Conservation (phyloP, 495 filamentous ascomycete species). For the Cenococcum geophilum region DNA sequence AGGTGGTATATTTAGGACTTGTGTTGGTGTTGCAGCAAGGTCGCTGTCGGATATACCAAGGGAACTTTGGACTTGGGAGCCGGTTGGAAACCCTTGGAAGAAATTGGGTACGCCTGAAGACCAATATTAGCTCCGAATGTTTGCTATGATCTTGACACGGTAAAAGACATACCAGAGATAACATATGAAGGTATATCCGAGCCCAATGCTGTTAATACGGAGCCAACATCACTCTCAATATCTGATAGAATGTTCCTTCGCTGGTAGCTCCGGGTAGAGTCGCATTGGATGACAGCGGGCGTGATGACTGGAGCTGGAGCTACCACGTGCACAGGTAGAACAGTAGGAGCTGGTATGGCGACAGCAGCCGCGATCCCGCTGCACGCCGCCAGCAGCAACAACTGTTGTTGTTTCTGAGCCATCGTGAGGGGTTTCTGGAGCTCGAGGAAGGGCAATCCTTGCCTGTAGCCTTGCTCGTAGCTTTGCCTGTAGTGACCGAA, state of each 20-base stretch:
- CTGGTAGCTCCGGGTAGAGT: slow-evolving; percentile 26
- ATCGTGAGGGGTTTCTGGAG: neutral
- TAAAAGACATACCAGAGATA: slow-evolving; percentile 13
- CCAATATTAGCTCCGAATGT: neutral
- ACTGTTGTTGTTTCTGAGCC: neutral
- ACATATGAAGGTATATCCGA: slow-evolving; percentile 26
- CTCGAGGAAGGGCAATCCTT: neutral
- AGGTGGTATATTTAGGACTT: slow-evolving; percentile 67
- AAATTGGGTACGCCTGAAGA: slow-evolving; percentile 48
- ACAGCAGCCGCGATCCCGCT: slow-evolving; percentile 10
- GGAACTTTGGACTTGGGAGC: slow-evolving; percentile 51
- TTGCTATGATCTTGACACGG: neutral
- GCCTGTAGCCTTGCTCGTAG: too few species aligned
- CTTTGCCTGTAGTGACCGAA: neutral
- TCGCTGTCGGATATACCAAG: slow-evolving; percentile 53
- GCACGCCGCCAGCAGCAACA: neutral
- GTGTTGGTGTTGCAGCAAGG: slow-evolving; percentile 56
- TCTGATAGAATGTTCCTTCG: slow-evolving; percentile 23
- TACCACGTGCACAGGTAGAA: slow-evolving; percentile 15
- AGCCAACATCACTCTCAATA: slow-evolving; percentile 21
- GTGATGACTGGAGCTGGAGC: slow-evolving; percentile 21
- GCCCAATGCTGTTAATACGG: slow-evolving; percentile 19
- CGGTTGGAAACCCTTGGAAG: slow-evolving; percentile 62
- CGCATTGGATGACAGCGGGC: slow-evolving; percentile 25
- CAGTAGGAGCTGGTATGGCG: slow-evolving; percentile 25